Evolutionary conservation across 768 basidiomycete species (phyloP).

Genomic region (Cystobasidiopsis lactophilus): DNA sequence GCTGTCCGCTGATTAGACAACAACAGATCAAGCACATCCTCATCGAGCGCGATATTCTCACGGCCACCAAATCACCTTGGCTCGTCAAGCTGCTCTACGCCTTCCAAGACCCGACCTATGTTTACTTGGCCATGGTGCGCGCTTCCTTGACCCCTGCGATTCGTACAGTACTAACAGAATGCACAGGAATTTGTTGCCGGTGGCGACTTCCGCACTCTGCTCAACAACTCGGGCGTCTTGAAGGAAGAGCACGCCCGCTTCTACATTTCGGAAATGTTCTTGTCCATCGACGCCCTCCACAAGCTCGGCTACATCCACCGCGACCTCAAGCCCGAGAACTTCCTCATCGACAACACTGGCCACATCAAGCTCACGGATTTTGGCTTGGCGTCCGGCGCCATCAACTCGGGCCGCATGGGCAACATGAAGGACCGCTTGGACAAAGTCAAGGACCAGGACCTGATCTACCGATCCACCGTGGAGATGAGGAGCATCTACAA

Average conservation of each 20-base stretch:
- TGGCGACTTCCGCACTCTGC: constrained; percentile 87
- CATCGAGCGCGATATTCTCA: constrained; percentile 90
- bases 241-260: constrained; percentile 93
- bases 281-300: constrained; percentile 75
- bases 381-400: constrained; percentile 82
- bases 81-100: constrained; percentile 83
- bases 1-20: background rate
- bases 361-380: constrained; percentile 98
- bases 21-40: constrained; percentile 80
- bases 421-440: constrained; percentile 90
- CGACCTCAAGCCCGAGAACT: constrained; percentile 98
- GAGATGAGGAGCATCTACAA: constrained; percentile 89
- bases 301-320: constrained; percentile 96
- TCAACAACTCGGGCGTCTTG: constrained; percentile 92
- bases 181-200: constrained; percentile 76
- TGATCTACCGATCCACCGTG: constrained; percentile 73
- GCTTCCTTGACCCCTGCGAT: too few relatives aligned
- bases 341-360: constrained; percentile 80
- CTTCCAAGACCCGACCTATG: constrained; percentile 74
- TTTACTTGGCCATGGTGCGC: constrained; percentile 78
- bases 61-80: constrained; percentile 94
- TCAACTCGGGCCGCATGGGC: constrained; percentile 85
- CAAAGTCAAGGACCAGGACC: constrained; percentile 78
- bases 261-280: constrained; percentile 97
- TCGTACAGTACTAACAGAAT: too few relatives aligned